Conservation (phyloP, 148 eudicot genomes). For the Diospyros kaki region DNA sequence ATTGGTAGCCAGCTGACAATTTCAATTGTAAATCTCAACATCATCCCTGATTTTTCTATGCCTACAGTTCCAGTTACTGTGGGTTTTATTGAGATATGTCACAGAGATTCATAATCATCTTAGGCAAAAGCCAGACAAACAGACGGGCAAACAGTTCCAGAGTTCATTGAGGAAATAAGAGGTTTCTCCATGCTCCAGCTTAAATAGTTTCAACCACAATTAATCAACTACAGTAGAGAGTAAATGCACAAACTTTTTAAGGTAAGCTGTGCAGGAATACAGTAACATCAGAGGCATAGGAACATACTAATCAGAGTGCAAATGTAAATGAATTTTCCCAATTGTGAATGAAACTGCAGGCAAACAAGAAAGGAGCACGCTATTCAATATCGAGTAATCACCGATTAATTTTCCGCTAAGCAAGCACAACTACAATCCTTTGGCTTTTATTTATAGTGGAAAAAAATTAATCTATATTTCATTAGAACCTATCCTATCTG, state of each 20-base stretch:
- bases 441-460: background rate
- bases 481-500: background rate
- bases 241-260: background rate
- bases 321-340: background rate
- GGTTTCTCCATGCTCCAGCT: background rate
- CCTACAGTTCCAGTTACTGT: background rate
- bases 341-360: background rate
- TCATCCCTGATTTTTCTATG: background rate
- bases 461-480: background rate
- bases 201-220: background rate
- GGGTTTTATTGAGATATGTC: background rate
- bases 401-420: too few species aligned
- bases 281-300: background rate
- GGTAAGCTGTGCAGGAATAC: background rate
- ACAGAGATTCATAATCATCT: background rate
- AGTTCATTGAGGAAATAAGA: background rate
- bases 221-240: too few species aligned
- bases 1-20: too few species aligned
- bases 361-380: background rate
- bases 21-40: too few species aligned
- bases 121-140: background rate
- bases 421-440: background rate
- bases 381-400: background rate
- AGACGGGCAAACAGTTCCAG: background rate
- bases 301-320: background rate